Evolutionary conservation across 2,329 filamentous ascomycete genomes (phyloP), one percentile per base, ranked within the genome.

Genomic region (Colletotrichum destructivum): DNA sequence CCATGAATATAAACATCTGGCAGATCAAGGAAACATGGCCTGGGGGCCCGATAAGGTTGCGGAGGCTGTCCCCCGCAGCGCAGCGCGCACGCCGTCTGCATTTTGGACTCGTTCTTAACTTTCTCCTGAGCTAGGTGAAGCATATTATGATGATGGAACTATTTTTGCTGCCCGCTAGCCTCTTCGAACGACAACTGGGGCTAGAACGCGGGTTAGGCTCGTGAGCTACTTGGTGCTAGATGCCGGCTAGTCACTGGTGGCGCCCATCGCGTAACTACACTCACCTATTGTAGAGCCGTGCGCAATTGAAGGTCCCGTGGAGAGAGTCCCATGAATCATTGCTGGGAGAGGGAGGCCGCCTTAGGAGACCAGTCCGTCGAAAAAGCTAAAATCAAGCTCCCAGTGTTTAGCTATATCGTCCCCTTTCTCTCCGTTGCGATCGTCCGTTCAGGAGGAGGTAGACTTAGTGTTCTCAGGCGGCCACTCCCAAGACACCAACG

Each of bases 101-200:
- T 23, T 26, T 52, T 52, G 5, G 31, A 35, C 15, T 26, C 12
- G 18, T 42, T 35, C 18, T 26, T 11, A n/a, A 54, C 35, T 26
- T 44, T 13, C 61, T 16, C 61, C 61, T 54, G 47, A 63, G 35
- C 47, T 51, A 63, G 31, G 31, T 9, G 2, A 12, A 40, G 54
- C 42, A 21, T n/a, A 9, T 11, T 9, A 11, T 35, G 31, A 35
- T 13, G 4, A 4, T 40, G n/a, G 12, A 15, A 8, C 4, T 64
- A 47, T 55, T 46, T 56, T 21, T 40, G 18, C n/a, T 13, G 5
- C 3, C 2, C 9, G 1, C 18, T 40, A 21, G 11, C 31, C 5
- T 40, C 11, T 51, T 13, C 2, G 12, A 26, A 16, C 0, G 7
- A 4, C 18, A 23, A 21, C 0, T 23, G 5, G 9, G 13, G 54